A percentile compares a stretch with the other conserved stretches of the same genome.
Conservation (phyloP, 2,329 filamentous ascomycete genomes). For the Fusarium acutatum region DNA sequence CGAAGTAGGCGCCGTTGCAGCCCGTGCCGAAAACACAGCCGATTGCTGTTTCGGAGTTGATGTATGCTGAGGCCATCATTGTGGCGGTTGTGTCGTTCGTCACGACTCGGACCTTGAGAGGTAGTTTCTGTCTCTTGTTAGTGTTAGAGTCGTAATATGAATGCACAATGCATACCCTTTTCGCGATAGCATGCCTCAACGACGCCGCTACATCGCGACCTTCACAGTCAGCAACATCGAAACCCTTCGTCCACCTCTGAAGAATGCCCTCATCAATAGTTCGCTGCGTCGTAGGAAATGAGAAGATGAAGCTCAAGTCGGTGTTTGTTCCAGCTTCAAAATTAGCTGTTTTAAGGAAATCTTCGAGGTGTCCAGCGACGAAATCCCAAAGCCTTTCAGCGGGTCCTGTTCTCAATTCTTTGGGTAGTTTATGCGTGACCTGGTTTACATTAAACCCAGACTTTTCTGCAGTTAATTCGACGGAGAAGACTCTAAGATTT, state of each 20-base stretch:
- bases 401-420: background rate
- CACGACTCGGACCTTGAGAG: constrained; percentile 89
- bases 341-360: background rate
- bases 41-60: constrained; percentile 88
- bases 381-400: constrained; percentile 5
- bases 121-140: constrained; percentile 69
- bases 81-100: constrained; percentile 99
- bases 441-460: background rate
- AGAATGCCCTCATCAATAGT: constrained; percentile 92
- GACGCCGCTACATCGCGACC: constrained; percentile 88
- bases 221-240: constrained; percentile 91
- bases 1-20: constrained; percentile 98
- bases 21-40: constrained; percentile 98
- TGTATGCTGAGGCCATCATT: constrained; percentile 94
- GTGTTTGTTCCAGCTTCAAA: background rate
- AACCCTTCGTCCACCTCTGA: constrained; percentile 97
- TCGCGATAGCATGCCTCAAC: constrained; percentile 79
- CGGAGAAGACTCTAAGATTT: background rate
- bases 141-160: accelerated
- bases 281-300: constrained; percentile 90
- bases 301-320: constrained; percentile 82
- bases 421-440: background rate
- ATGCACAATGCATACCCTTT: constrained; percentile 42
- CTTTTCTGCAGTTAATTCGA: background rate
- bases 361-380: background rate